These are phyloP conservation scores for Penicillium roqueforti DNA, from an alignment of 495 filamentous ascomycete species.

Conservation along the genomic window DNA sequence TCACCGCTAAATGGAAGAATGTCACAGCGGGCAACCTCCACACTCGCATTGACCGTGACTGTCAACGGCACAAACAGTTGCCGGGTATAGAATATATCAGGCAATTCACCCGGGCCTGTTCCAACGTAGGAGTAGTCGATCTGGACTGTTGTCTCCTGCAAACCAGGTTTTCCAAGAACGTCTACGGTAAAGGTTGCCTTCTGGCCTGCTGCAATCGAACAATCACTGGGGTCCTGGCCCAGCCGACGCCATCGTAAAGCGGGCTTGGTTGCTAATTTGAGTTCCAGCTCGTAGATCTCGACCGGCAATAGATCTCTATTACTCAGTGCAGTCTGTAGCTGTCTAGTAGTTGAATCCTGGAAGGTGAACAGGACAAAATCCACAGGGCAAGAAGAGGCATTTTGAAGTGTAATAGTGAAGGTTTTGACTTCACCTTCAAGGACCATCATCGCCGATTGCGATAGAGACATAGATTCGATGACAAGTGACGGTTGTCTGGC, in stretches of 20 bases:
- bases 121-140: slow-evolving; percentile 78
- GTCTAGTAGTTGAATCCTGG: slow-evolving; percentile 76
- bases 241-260: slow-evolving; percentile 62
- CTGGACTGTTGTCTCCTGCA: slow-evolving; percentile 77
- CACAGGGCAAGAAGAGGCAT: slow-evolving; percentile 70
- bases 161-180: slow-evolving; percentile 75
- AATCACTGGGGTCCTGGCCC: slow-evolving; percentile 39
- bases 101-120: slow-evolving; percentile 55
- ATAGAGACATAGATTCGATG: slow-evolving; percentile 70
- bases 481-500: slow-evolving; percentile 69
- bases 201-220: slow-evolving; percentile 63
- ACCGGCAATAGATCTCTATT: slow-evolving; percentile 71
- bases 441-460: slow-evolving; percentile 85
- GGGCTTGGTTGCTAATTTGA: slow-evolving; percentile 69
- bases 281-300: slow-evolving; percentile 80
- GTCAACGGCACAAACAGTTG: slow-evolving; percentile 78
- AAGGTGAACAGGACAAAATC: slow-evolving; percentile 85
- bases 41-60: slow-evolving; percentile 84
- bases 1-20: slow-evolving; percentile 64
- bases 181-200: slow-evolving; percentile 76
- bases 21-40: slow-evolving; percentile 75
- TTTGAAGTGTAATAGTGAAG: slow-evolving; percentile 78
- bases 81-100: slow-evolving; percentile 77
- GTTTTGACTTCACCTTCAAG: slow-evolving; percentile 76
- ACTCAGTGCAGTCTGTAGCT: slow-evolving; percentile 66